phyloP scores from a whole-genome alignment of 1,284 basidiomycete genomes.

The Amylostereum areolatum region DNA sequence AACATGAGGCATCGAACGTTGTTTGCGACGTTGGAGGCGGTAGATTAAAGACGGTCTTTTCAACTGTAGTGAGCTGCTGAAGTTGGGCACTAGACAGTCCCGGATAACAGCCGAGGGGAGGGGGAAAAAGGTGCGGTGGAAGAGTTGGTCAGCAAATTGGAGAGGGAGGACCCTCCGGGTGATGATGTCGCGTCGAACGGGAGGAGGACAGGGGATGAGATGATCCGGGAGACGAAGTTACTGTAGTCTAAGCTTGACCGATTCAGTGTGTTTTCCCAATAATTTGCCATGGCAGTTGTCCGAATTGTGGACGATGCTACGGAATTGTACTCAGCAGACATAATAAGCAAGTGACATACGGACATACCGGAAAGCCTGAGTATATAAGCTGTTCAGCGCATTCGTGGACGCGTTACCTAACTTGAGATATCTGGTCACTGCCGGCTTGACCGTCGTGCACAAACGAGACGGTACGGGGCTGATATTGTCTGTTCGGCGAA shows the following conservation, averaged over 20 bases:
- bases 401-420: constrained; percentile 32
- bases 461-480: constrained; percentile 39
- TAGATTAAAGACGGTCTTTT: constrained; percentile 46
- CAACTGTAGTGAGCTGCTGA: constrained; percentile 38
- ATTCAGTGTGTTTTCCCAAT: constrained; percentile 50
- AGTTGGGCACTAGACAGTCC: constrained; percentile 33
- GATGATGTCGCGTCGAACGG: constrained; percentile 50
- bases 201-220: constrained; percentile 45
- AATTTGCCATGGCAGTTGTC: constrained; percentile 38
- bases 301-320: constrained; percentile 53
- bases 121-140: constrained; percentile 43
- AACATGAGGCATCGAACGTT: constrained; percentile 44
- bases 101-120: constrained; percentile 56
- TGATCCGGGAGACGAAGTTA: constrained; percentile 40
- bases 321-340: constrained; percentile 7
- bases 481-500: constrained; percentile 50
- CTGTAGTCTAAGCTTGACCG: constrained; percentile 36
- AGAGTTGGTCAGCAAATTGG: constrained; percentile 33
- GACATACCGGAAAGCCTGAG: constrained; percentile 48
- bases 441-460: constrained; percentile 38
- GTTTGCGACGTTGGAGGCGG: constrained; percentile 22
- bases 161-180: constrained; percentile 24
- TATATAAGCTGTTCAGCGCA: constrained; percentile 53
- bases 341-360: constrained; percentile 1
- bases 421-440: constrained; percentile 36